Evolutionary conservation across 2,329 filamentous ascomycete genomes (phyloP), one percentile per base, ranked within the genome.

Genomic region (Botrytis hyacinthi): DNA sequence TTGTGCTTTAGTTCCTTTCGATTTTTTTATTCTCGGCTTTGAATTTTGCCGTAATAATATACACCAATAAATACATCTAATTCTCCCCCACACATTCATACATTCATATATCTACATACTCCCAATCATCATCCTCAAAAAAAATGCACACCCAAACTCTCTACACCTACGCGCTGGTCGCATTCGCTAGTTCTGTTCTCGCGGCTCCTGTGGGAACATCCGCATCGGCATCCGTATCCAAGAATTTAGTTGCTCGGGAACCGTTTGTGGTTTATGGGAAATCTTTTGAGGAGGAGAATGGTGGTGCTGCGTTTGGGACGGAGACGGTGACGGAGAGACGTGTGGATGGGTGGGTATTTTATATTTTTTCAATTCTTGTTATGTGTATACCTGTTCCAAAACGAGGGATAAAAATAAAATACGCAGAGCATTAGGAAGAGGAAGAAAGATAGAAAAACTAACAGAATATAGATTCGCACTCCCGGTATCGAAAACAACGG

Each of bases 1-100:
- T 14, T n/a, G 22, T n/a, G 22, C 22, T n/a, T 26, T 1, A 14
- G n/a, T n/a, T n/a, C 1, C 22, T 6, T n/a, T 26, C 3, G 1
- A 26, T 4, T 51, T 14, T n/a, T 26, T 2, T n/a, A 12, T 51
- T n/a, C 7, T 26, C 9, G 12, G 4, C 9, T 48, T 48, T 22
- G 20, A 4, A 9, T 48, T 48, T 10, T 22, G 3, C 9, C 8
- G 22, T 48, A 22, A 26, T 26, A 4, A 10, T 20, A 22, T 22
- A 26, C 16, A 6, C 46, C 12, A 6, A 51, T 12, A 51, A 14
- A 2, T 22, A 10, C 4, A 14, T 51, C 22, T 14, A 12, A 51
- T 48, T 48, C 22, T 26, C 4, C 22, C 10, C 22, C 10, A 48
- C 22, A 44, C 42, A 18, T 18, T 42, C 6, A 42, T 16, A 48